Percentiles rank a stretch among this genome's conserved stretches.
phyloP scores from a whole-genome alignment of 2,329 filamentous ascomycete species.

The Thielaviopsis euricoi region DNA sequence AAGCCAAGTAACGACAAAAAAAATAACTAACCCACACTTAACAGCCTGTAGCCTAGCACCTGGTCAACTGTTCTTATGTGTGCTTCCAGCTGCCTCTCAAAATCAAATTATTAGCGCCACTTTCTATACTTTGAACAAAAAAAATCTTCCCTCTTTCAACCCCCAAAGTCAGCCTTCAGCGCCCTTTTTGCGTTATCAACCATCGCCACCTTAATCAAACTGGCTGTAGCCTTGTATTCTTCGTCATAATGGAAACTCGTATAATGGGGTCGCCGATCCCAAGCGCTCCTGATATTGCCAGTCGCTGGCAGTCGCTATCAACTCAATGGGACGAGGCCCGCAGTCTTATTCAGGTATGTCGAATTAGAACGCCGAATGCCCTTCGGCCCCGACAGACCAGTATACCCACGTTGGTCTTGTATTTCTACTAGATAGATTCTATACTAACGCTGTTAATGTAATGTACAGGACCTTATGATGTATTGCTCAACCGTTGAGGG shows the following conservation, averaged over 20 bases:
- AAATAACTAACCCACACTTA: no score
- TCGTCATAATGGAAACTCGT: neutral
- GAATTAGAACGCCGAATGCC: neutral
- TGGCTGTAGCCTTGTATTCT: neutral
- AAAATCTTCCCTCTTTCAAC: no score
- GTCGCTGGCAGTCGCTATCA: neutral
- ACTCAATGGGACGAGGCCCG: neutral
- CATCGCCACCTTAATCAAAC: neutral
- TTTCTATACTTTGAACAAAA: no score
- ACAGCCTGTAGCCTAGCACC: no score
- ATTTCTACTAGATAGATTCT: neutral
- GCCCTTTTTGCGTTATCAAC: neutral
- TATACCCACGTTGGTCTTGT: neutral
- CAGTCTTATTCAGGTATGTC: conserved; percentile 1
- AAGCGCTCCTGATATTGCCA: conserved; percentile 2
- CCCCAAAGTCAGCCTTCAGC: no score
- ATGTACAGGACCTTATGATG: conserved; percentile 26
- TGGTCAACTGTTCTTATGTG: no score
- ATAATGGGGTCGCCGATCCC: neutral
- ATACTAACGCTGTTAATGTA: neutral
- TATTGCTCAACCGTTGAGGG: conserved; percentile 30
- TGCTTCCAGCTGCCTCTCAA: no score
- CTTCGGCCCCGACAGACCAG: no score
- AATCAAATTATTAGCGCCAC: no score
- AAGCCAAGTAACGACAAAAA: no score